Percentiles rank a stretch among this genome's conserved stretches.
phyloP scores from a whole-genome alignment of 2,329 filamentous ascomycete species.

The Celoporthe dispersa region DNA sequence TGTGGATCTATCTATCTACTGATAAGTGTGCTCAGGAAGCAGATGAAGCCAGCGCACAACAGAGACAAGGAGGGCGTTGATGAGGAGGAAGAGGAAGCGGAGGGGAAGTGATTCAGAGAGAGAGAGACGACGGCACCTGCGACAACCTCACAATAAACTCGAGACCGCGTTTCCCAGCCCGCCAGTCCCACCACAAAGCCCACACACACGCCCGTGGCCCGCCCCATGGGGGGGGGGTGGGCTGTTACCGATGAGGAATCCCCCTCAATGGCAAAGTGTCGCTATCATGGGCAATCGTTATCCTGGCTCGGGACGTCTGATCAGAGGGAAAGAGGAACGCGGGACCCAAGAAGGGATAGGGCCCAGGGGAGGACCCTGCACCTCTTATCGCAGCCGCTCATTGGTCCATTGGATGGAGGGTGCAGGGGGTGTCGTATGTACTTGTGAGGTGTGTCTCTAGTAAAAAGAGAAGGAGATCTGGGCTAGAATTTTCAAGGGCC shows the following conservation, averaged over 20 bases:
- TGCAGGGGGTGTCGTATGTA: too few relatives aligned
- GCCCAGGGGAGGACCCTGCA: conserved; percentile 4
- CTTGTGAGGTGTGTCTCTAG: not conserved
- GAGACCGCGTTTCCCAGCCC: not conserved
- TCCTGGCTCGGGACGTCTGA: not conserved
- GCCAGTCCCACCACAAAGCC: not conserved
- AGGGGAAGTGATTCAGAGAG: not conserved
- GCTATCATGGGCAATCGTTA: not conserved
- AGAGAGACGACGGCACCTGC: not conserved
- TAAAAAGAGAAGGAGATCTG: not conserved
- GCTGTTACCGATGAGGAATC: not conserved
- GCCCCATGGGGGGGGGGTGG: not conserved
- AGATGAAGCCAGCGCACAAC: not conserved
- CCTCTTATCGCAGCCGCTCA: conserved; percentile 13
- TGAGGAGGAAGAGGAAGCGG: not conserved
- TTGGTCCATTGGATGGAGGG: conserved; percentile 1
- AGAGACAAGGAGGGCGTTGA: not conserved
- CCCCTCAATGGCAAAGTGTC: not conserved
- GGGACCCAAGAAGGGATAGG: not conserved
- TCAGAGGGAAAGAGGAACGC: not conserved
- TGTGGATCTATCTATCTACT: not conserved
- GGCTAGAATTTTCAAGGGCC: not conserved
- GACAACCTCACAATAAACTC: not conserved
- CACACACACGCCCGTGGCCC: not conserved
- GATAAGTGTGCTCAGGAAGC: not conserved